These are phyloP conservation scores for Neohortaea acidophila DNA, from an alignment of 495 filamentous ascomycete species.

Conservation along the genomic window DNA sequence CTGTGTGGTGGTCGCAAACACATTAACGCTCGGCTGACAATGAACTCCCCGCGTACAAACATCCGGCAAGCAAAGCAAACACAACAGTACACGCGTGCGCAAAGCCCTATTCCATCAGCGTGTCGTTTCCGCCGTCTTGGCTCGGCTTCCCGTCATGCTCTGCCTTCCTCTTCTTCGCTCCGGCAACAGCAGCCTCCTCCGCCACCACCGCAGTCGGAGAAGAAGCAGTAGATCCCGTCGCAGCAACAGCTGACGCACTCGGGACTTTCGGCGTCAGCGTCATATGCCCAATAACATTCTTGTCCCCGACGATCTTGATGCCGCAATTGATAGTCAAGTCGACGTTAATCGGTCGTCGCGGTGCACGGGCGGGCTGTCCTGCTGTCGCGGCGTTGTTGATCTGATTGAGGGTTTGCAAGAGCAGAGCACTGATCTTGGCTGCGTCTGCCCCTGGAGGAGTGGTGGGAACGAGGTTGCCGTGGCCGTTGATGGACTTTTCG, in stretches of 20 bases:
- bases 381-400: conserved; percentile 7
- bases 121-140: too few species aligned
- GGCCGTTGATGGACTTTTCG: conserved; percentile 15
- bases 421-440: conserved; percentile 10
- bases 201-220: neutral
- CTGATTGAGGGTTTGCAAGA: conserved; percentile 8
- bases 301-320: conserved; percentile 14
- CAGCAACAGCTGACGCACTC: neutral
- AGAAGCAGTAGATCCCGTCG: too few species aligned
- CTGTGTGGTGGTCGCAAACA: too few species aligned
- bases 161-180: conserved; percentile 13
- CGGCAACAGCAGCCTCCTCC: neutral
- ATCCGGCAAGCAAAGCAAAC: too few species aligned
- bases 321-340: conserved; percentile 17
- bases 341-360: conserved; percentile 1
- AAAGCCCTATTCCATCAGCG: too few species aligned
- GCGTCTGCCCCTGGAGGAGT: conserved; percentile 6
- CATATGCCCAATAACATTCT: conserved; percentile 16
- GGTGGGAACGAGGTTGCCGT: conserved; percentile 17
- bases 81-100: too few species aligned
- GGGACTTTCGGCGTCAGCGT: conserved; percentile 6
- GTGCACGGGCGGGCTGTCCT: neutral
- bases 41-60: too few species aligned
- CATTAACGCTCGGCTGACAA: too few species aligned
- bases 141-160: too few species aligned